phyloP scores from a whole-genome alignment of 345 rosid species.

The Gossypium raimondii region DNA sequence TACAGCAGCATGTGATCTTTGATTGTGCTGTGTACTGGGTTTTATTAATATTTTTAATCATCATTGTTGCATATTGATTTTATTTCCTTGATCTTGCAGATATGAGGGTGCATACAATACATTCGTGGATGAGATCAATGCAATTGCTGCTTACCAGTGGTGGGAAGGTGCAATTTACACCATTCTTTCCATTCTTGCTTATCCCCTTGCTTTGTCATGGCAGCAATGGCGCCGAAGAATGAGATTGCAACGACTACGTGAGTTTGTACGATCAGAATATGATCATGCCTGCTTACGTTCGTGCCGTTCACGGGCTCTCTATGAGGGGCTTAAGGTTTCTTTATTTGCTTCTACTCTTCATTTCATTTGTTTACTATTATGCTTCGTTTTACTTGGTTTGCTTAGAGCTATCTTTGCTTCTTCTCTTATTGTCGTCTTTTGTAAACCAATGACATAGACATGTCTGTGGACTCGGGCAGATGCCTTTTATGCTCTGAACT shows the following conservation, averaged over 20 bases:
- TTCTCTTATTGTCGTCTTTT: slow-evolving; percentile 1
- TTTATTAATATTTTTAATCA: not conserved
- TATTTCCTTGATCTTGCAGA: slow-evolving; percentile 41
- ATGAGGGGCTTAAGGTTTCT: slow-evolving; percentile 96
- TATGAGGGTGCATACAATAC: slow-evolving; percentile 92
- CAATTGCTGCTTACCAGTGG: slow-evolving; percentile 95
- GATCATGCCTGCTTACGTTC: slow-evolving; percentile 98
- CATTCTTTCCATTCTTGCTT: slow-evolving; percentile 72
- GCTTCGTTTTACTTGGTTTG: not conserved
- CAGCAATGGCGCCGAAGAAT: slow-evolving; percentile 90
- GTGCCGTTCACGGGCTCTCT: slow-evolving; percentile 97
- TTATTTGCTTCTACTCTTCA: slow-evolving; percentile 17
- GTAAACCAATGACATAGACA: not conserved
- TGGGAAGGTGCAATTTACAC: slow-evolving; percentile 96
- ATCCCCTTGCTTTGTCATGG: slow-evolving; percentile 99
- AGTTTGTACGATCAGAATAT: slow-evolving; percentile 97
- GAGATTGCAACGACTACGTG: slow-evolving; percentile 83
- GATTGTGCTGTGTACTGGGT: not conserved
- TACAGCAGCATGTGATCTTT: not conserved
- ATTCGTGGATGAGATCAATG: slow-evolving; percentile 95
- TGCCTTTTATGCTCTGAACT: not conserved
- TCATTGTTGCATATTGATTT: slow-evolving; percentile 7
- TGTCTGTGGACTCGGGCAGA: not conserved
- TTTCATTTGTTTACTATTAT: not conserved
- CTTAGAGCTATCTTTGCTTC: not conserved